phyloP scores from a whole-genome alignment of 2,329 filamentous ascomycete species.

The Sporothrix dimorphospora region DNA sequence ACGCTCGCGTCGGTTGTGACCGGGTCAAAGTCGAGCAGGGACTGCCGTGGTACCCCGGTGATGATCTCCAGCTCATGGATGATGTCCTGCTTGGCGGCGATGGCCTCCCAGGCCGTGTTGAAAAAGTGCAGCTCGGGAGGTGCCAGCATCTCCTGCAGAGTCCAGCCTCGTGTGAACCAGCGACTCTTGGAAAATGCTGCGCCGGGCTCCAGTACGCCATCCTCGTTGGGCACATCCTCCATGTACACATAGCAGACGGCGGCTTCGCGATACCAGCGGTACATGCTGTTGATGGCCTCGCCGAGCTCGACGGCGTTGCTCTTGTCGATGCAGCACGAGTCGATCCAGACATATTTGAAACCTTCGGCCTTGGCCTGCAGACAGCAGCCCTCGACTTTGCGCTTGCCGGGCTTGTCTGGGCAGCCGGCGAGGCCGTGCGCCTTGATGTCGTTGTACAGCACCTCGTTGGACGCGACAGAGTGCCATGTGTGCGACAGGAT shows the following conservation, averaged over 20 bases:
- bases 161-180: conserved; percentile 55
- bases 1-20: conserved; percentile 28
- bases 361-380: neutral
- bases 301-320: conserved; percentile 30
- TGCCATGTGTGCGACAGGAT: conserved; percentile 14
- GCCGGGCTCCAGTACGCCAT: neutral
- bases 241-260: conserved; percentile 31
- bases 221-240: neutral
- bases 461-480: neutral
- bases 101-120: neutral
- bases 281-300: conserved; percentile 34
- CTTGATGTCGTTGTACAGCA: neutral
- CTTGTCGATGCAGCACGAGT: conserved; percentile 35
- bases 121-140: conserved; percentile 40
- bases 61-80: conserved; percentile 9
- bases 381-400: conserved; percentile 1
- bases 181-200: conserved; percentile 28
- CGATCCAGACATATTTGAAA: conserved; percentile 30
- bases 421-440: neutral
- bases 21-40: conserved; percentile 18
- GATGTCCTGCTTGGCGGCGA: conserved; percentile 26
- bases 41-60: conserved; percentile 28
- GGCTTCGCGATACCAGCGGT: conserved; percentile 29
- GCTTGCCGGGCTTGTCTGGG: conserved; percentile 1
- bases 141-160: conserved; percentile 68